These are phyloP conservation scores for Sphaerulina populicola DNA, from an alignment of 2,329 filamentous ascomycete species.

Conservation along the genomic window DNA sequence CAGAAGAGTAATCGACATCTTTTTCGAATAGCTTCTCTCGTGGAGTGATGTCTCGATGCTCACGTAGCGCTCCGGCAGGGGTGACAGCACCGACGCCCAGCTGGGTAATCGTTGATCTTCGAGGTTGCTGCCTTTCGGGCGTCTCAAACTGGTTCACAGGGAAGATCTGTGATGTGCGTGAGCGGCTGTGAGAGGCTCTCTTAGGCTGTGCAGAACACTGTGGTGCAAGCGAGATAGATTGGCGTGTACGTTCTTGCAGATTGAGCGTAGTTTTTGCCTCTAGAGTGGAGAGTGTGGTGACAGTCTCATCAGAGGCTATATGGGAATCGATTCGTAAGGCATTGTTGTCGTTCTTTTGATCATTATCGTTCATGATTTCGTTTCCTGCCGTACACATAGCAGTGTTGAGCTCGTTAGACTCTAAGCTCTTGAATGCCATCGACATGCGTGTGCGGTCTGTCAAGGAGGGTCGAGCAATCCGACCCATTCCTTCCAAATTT, in stretches of 20 bases:
- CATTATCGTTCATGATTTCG: not conserved
- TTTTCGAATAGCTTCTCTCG: constrained; percentile 62
- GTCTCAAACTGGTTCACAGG: constrained; percentile 52
- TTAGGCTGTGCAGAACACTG: constrained; percentile 16
- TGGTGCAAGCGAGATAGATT: constrained; percentile 64
- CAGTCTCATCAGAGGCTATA: constrained; percentile 11
- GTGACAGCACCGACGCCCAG: constrained; percentile 2
- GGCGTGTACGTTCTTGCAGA: constrained; percentile 68
- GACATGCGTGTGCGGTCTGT: constrained; percentile 42
- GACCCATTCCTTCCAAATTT: constrained; percentile 7
- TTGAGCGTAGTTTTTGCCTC: not conserved
- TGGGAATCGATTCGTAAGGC: constrained; percentile 5
- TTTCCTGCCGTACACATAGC: not conserved
- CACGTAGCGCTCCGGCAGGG: not conserved
- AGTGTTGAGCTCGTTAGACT: constrained; percentile 3
- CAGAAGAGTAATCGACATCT: constrained; percentile 66
- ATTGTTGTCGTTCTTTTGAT: not conserved
- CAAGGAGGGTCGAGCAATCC: constrained; percentile 34
- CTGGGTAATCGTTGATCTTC: constrained; percentile 14
- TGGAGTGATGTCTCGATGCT: constrained; percentile 42
- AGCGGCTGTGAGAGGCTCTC: constrained; percentile 31
- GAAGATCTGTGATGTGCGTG: constrained; percentile 33
- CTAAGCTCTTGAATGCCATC: constrained; percentile 33
- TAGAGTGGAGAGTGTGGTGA: constrained; percentile 29
- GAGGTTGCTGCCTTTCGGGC: constrained; percentile 33